Evolutionary conservation across 306 rosid species (phyloP).

Genomic region (Cyamopsis tetragonoloba): DNA sequence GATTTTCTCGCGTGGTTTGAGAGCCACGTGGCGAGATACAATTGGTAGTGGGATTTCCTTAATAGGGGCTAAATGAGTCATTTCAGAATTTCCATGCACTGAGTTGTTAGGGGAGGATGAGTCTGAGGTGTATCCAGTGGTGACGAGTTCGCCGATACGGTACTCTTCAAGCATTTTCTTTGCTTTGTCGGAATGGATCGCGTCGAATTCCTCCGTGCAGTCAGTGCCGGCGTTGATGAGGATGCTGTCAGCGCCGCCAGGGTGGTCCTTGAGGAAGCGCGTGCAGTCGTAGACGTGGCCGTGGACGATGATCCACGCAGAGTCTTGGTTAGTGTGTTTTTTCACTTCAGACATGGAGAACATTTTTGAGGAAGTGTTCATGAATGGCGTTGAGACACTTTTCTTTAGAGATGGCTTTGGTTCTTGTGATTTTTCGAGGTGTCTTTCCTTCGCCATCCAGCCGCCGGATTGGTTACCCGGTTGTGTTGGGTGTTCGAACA

Average conservation of each 20-base stretch:
- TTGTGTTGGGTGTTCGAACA: constrained; percentile 80
- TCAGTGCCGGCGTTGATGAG: constrained; percentile 87
- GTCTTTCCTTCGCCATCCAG: constrained; percentile 81
- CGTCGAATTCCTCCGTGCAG: constrained; percentile 88
- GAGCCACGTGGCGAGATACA: constrained; percentile 34
- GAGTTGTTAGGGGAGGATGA: constrained; percentile 66
- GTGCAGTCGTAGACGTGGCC: constrained; percentile 84
- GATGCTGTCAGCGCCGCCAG: constrained; percentile 88
- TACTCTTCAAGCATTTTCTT: constrained; percentile 67
- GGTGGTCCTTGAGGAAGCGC: constrained; percentile 72
- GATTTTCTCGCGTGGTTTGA: constrained; percentile 54
- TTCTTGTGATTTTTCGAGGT: constrained; percentile 45
- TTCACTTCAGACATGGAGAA: constrained; percentile 61
- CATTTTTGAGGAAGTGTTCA: constrained; percentile 56
- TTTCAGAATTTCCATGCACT: constrained; percentile 47
- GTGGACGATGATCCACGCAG: constrained; percentile 83
- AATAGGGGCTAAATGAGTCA: constrained; percentile 42
- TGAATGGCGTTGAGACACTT: constrained; percentile 73
- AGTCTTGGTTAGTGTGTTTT: constrained; percentile 44
- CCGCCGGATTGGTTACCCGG: constrained; percentile 90
- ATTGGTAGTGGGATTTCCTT: constrained; percentile 33
- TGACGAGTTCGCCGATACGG: constrained; percentile 62
- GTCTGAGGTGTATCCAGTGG: constrained; percentile 47
- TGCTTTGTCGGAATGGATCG: constrained; percentile 90
- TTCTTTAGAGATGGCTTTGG: constrained; percentile 46